Evolutionary conservation across 176 grass and related monocot species (phyloP), one percentile per base, ranked within the genome.

Genomic region (Oryza officinalis): DNA sequence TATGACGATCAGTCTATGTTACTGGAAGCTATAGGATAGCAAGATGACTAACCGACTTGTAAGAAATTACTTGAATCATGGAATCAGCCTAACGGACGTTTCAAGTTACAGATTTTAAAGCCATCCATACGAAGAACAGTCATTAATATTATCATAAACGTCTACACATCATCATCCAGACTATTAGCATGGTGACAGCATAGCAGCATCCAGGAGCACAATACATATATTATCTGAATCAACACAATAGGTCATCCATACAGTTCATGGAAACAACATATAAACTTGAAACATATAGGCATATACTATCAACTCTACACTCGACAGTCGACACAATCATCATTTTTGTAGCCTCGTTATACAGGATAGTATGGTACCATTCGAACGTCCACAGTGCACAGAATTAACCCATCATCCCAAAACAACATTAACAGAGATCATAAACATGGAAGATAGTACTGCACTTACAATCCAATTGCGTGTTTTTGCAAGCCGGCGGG

Each of bases 381-480:
- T 20, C 11, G 0, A n/a, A n/a, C 44, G 7, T 18, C 18, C 10
- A 30, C 1, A 74, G 33, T 17, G 33, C 44, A 69, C 23, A n/a
- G 9, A 35, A 52, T 27, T 25, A 66, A 80, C 44, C 63, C 44
- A 76, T 23, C 27, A 68, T 3, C 13, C n/a, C 12, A 65, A 79
- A 65, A 76, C 12, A 84, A 20, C 32, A 86, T 25, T 25, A 74
- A 9, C 3, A 30, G 86, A 67, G 40, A 71, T 13, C 12, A n/a
- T 10, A 69, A 28, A 69, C 2, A 28, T 22, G 20, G 7, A 67
- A 78, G 5, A 6, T 17, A 83, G 27, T 22, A 57, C 50, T 76
- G 33, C 38, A 73, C 69, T 71, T 94, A 99, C 93, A 84, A 93
- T 99, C 97, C 97, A 99, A 80, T 96, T 99, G 50, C 89, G 91